Evolutionary conservation across 805 yeast species (phyloP).

Genomic region (Candida adriatica): DNA sequence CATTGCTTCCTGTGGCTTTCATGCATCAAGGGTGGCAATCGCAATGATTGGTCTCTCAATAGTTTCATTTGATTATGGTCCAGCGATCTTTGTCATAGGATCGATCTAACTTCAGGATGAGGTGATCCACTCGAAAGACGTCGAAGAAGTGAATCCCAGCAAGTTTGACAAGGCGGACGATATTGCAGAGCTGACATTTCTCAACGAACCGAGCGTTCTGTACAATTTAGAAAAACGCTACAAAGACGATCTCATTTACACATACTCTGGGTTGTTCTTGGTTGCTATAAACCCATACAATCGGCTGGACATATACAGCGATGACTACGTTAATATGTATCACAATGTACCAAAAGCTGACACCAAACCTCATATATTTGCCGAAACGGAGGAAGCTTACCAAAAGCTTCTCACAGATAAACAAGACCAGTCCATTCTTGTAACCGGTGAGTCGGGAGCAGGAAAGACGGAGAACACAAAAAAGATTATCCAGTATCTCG

Average conservation of each 20-base stretch:
- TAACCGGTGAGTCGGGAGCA: slow-evolving; percentile 99
- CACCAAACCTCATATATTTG: slow-evolving; percentile 81
- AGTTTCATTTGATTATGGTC: too few species aligned
- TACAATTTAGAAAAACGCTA: slow-evolving; percentile 77
- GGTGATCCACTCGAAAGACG: slow-evolving; percentile 36
- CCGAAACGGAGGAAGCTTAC: slow-evolving; percentile 81
- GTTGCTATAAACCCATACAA: slow-evolving; percentile 95
- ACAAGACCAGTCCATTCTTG: slow-evolving; percentile 83
- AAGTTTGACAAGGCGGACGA: slow-evolving; percentile 88
- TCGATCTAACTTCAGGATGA: too few species aligned
- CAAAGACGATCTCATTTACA: slow-evolving; percentile 71
- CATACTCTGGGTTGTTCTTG: slow-evolving; percentile 90
- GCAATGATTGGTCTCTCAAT: too few species aligned
- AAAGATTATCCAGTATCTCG: slow-evolving; percentile 85
- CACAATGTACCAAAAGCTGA: slow-evolving; percentile 40
- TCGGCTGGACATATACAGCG: slow-evolving; percentile 61
- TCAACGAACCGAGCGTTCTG: slow-evolving; percentile 94
- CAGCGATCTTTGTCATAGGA: too few species aligned
- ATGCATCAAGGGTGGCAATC: too few species aligned
- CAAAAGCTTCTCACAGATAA: slow-evolving; percentile 61
- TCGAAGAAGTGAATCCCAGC: slow-evolving; percentile 75
- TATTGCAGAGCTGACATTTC: slow-evolving; percentile 90
- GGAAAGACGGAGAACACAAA: slow-evolving; percentile 98
- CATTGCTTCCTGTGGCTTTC: too few species aligned
- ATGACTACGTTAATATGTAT: slow-evolving; percentile 48